Evolutionary conservation across 1,139 yeast genomes (phyloP).

Genomic region (Hyphopichia wangnamkhiaoensis): DNA sequence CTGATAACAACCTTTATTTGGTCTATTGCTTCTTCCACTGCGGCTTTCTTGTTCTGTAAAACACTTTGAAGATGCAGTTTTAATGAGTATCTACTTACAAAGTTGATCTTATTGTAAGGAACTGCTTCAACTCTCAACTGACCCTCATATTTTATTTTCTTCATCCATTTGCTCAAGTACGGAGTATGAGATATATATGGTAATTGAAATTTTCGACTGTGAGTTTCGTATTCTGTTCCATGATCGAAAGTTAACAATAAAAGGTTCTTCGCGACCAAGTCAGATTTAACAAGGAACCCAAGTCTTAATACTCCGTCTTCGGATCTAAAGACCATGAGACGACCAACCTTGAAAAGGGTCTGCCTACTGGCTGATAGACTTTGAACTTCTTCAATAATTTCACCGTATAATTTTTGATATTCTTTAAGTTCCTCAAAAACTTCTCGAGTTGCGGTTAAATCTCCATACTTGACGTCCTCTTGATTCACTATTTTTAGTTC

Average conservation of each 20-base stretch:
- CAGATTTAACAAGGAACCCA: slow-evolving; percentile 56
- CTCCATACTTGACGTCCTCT: slow-evolving; percentile 38
- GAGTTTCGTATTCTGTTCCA: slow-evolving; percentile 37
- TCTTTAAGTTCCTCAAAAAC: slow-evolving; percentile 47
- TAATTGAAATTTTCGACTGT: slow-evolving; percentile 29
- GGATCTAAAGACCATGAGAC: slow-evolving; percentile 62
- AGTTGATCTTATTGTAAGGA: slow-evolving; percentile 48
- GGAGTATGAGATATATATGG: slow-evolving; percentile 53
- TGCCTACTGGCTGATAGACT: slow-evolving; percentile 48
- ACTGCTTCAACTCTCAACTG: slow-evolving; percentile 44
- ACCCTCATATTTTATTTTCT: slow-evolving; percentile 32
- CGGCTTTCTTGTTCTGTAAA: slow-evolving; percentile 43
- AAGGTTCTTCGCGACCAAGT: slow-evolving; percentile 26
- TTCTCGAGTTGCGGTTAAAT: slow-evolving; percentile 41
- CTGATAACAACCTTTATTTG: slow-evolving; percentile 42
- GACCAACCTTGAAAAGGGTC: slow-evolving; percentile 52
- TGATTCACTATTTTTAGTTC: slow-evolving; percentile 42
- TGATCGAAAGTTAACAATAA: slow-evolving; percentile 47
- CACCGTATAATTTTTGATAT: slow-evolving; percentile 44
- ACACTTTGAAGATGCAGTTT: slow-evolving; percentile 44
- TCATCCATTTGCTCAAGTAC: slow-evolving; percentile 29
- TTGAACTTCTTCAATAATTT: slow-evolving; percentile 50
- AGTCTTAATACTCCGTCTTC: slow-evolving; percentile 39
- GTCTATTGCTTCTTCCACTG: slow-evolving; percentile 40
- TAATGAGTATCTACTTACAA: slow-evolving; percentile 48